These are phyloP conservation scores for Pistacia atlantica DNA, from an alignment of 345 rosid genomes.

Conservation along the genomic window DNA sequence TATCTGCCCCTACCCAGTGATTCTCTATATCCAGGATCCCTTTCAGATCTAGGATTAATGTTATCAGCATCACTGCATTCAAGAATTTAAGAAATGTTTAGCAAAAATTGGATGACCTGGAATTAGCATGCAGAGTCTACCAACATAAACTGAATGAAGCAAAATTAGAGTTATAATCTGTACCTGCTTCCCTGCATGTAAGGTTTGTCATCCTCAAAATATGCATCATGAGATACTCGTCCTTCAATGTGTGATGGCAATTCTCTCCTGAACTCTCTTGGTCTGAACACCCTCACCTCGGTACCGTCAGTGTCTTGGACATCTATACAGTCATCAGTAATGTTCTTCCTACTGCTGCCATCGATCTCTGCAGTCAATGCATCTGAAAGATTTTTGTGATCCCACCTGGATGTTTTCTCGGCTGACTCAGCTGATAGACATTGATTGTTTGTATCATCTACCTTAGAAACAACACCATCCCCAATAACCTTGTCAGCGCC, in stretches of 20 bases:
- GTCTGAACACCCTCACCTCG: not conserved
- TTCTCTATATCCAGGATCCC: constrained; percentile 16
- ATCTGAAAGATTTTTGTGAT: constrained; percentile 10
- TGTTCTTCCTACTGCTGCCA: not conserved
- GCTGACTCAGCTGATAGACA: constrained; percentile 6
- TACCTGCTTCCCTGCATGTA: constrained; percentile 17
- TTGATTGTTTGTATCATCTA: not conserved
- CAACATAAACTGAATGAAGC: not conserved
- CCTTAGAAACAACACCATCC: not conserved
- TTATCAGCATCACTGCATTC: constrained; percentile 17
- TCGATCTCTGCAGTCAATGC: constrained; percentile 9
- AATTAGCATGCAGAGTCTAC: not conserved
- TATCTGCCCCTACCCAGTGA: constrained; percentile 18
- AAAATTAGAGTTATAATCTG: not conserved
- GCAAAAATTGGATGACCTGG: not conserved
- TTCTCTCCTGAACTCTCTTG: constrained; percentile 8
- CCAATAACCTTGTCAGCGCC: constrained; percentile 1
- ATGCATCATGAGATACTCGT: not conserved
- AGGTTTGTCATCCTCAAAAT: not conserved
- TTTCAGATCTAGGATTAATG: constrained; percentile 8
- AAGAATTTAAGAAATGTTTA: not conserved
- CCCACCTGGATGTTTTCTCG: not conserved
- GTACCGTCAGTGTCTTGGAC: not conserved
- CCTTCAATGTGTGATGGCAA: constrained; percentile 7
- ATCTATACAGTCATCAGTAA: not conserved